phyloP scores from a whole-genome alignment of 257 asterid species.

The Solanum virginianum region DNA sequence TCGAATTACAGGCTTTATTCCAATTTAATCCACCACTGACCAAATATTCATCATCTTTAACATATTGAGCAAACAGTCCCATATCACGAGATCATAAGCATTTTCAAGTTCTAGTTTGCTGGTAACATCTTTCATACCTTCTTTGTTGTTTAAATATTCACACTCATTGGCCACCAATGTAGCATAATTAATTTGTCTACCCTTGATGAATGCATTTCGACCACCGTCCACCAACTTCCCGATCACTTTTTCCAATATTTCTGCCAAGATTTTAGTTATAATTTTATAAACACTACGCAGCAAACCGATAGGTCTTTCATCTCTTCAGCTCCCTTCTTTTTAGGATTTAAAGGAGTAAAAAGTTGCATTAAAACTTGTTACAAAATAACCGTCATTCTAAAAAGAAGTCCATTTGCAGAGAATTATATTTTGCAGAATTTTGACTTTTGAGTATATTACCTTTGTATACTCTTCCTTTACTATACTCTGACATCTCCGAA shows the following conservation, averaged over 20 bases:
- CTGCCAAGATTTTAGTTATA: neutral
- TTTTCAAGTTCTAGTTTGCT: neutral
- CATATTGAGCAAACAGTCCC: neutral
- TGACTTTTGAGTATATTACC: neutral
- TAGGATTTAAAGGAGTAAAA: neutral
- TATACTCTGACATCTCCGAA: neutral
- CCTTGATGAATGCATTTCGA: neutral
- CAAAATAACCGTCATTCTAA: neutral
- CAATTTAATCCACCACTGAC: neutral
- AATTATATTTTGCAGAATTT: neutral
- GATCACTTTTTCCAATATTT: neutral
- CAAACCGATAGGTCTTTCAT: neutral
- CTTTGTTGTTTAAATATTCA: neutral
- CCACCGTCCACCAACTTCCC: neutral
- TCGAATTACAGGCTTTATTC: neutral
- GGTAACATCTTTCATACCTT: neutral
- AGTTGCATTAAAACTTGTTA: neutral
- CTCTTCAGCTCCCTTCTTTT: neutral
- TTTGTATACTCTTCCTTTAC: neutral
- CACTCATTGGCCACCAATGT: neutral
- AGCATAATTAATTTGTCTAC: neutral
- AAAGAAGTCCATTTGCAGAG: neutral
- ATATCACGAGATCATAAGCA: neutral
- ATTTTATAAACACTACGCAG: neutral
- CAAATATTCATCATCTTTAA: neutral